Conservation (phyloP, 371 early-diverging fungal species). For the Dinochytrium kinnereticum region DNA sequence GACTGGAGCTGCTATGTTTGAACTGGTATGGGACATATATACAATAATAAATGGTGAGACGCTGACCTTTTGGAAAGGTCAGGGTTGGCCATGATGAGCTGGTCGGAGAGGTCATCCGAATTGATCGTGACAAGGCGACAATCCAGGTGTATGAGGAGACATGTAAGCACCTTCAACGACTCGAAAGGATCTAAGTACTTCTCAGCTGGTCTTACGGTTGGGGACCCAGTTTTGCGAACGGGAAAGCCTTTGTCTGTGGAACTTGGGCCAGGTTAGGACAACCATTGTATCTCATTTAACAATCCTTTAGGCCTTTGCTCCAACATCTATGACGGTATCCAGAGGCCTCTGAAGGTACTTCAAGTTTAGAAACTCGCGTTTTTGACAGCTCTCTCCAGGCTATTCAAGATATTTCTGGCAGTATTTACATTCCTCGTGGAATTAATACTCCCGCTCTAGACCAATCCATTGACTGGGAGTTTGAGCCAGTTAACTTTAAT, state of each 20-base stretch:
- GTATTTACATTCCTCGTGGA: constrained; percentile 99
- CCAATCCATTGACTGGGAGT: constrained; percentile 92
- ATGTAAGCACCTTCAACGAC: constrained; percentile 54
- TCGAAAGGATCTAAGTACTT: constrained; percentile 2
- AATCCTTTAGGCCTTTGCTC: constrained; percentile 79
- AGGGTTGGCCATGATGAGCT: constrained; percentile 98
- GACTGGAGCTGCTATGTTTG: constrained; percentile 99
- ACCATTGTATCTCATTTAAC: neutral
- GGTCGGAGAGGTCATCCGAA: constrained; percentile 99
- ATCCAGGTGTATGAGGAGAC: constrained; percentile 99
- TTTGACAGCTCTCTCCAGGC: constrained; percentile 55
- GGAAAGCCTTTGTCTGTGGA: constrained; percentile 99
- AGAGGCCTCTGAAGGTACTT: constrained; percentile 93
- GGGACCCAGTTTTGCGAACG: constrained; percentile 98
- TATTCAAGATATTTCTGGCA: constrained; percentile 91
- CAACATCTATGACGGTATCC: constrained; percentile 99
- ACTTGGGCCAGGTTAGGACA: constrained; percentile 91
- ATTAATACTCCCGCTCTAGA: constrained; percentile 97
- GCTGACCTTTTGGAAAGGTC: constrained; percentile 61
- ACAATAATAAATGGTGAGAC: neutral
- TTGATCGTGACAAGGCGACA: constrained; percentile 98
- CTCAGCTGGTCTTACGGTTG: constrained; percentile 96
- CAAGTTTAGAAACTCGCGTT: neutral
- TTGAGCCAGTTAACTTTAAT: constrained; percentile 88
- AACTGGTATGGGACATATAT: constrained; percentile 76